Percentiles rank a stretch among this genome's conserved stretches.
Conservation (phyloP, 2,329 filamentous ascomycete genomes). For the Balansia obtecta region DNA sequence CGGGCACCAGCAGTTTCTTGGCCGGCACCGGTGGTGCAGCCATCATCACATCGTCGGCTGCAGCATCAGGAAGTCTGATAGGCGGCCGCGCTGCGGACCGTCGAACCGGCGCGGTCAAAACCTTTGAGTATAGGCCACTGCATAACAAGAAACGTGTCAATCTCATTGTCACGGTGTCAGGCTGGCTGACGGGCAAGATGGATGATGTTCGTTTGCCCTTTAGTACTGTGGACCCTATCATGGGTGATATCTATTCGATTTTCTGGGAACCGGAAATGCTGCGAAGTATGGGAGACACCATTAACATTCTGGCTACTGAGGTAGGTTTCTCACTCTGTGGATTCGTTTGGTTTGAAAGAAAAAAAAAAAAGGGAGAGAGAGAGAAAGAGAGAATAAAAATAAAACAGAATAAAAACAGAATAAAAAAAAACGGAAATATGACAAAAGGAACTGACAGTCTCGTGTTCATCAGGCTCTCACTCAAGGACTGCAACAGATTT, state of each 20-base stretch:
- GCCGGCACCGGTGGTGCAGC: constrained; percentile 87
- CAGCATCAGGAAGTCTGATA: constrained; percentile 76
- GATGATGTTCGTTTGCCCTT: constrained; percentile 93
- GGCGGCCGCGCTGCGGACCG: constrained; percentile 75
- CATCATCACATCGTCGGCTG: constrained; percentile 82
- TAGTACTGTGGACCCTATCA: constrained; percentile 91
- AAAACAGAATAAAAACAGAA: not conserved
- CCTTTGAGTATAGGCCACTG: constrained; percentile 90
- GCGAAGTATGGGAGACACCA: constrained; percentile 93
- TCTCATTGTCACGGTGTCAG: constrained; percentile 85
- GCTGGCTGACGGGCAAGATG: constrained; percentile 97
- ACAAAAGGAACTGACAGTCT: not conserved
- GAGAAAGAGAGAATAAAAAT: too few species aligned
- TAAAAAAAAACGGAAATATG: not conserved
- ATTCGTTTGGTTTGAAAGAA: not conserved
- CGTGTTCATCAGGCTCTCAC: constrained; percentile 61
- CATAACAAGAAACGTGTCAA: constrained; percentile 98
- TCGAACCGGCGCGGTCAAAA: constrained; percentile 82
- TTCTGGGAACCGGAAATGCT: constrained; percentile 98
- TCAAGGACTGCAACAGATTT: constrained; percentile 87
- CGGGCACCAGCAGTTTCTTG: constrained; percentile 78
- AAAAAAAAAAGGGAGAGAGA: not conserved
- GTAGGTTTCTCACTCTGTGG: constrained; percentile 34
- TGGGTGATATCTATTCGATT: constrained; percentile 96
- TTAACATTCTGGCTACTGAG: constrained; percentile 96